A percentile compares a stretch with the other conserved stretches of the same genome.
Conservation (phyloP, 352 stramenopile species). For the Phytophthora pisi region DNA sequence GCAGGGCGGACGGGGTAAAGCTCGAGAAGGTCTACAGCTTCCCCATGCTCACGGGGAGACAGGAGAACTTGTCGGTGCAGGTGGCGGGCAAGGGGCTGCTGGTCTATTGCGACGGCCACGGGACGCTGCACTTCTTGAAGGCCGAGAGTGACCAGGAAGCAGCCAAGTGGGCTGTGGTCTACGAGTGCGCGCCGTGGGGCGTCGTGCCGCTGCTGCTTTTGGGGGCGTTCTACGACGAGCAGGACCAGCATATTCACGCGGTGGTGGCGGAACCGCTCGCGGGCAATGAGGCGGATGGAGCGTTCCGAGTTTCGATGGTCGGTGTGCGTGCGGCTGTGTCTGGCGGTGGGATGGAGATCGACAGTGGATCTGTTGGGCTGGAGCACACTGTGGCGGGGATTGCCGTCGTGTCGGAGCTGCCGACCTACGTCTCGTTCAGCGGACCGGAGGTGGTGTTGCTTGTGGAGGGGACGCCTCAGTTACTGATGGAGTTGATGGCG, state of each 20-base stretch:
- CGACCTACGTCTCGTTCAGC: slow-evolving; percentile 59
- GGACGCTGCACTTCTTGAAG: slow-evolving; percentile 60
- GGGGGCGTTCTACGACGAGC: slow-evolving; percentile 51
- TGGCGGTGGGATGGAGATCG: slow-evolving; percentile 39
- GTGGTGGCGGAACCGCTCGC: slow-evolving; percentile 55
- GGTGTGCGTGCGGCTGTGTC: slow-evolving; percentile 34
- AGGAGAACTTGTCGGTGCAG: slow-evolving; percentile 69
- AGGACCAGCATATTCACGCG: slow-evolving; percentile 43
- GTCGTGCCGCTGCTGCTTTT: slow-evolving; percentile 50
- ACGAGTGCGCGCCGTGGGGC: slow-evolving; percentile 58
- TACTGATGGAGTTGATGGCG: slow-evolving; percentile 47
- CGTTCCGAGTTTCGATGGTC: slow-evolving; percentile 59
- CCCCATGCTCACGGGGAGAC: slow-evolving; percentile 38
- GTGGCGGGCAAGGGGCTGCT: slow-evolving; percentile 67
- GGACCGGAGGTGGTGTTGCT: slow-evolving; percentile 54
- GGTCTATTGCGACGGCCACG: slow-evolving; percentile 68
- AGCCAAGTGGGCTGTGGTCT: slow-evolving; percentile 47
- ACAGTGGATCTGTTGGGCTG: slow-evolving; percentile 39
- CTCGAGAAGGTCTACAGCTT: slow-evolving; percentile 52
- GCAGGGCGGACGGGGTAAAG: slow-evolving; percentile 20
- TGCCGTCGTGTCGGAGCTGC: slow-evolving; percentile 54
- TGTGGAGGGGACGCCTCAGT: slow-evolving; percentile 58
- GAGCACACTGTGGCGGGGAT: slow-evolving; percentile 49
- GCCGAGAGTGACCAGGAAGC: slow-evolving; percentile 30
- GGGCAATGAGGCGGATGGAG: slow-evolving; percentile 49